Conservation (phyloP, 2,329 filamentous ascomycete genomes). For the Parascedosporium putredinis region DNA sequence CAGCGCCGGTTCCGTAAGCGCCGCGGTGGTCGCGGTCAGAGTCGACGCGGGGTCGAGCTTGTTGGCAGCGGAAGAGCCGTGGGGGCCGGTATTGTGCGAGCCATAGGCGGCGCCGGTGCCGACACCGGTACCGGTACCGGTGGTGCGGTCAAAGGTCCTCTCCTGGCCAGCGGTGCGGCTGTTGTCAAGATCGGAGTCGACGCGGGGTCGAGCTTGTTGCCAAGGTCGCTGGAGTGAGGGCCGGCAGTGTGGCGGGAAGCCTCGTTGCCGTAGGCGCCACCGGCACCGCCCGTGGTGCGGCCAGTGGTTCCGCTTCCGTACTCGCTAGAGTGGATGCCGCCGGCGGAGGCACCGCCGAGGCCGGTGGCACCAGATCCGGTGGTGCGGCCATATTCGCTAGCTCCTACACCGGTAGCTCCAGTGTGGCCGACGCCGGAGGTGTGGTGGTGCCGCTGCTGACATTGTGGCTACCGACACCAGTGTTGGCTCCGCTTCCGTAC, state of each 20-base stretch:
- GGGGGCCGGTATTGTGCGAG: neutral
- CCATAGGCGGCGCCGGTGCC: neutral
- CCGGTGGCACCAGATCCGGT: neutral
- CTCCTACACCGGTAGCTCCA: neutral
- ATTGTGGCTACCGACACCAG: neutral
- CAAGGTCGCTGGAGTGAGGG: constrained; percentile 37
- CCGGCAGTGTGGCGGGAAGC: constrained; percentile 25
- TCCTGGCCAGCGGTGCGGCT: constrained; percentile 43
- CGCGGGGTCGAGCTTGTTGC: constrained; percentile 46
- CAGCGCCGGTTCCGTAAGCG: neutral
- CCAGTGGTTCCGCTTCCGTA: constrained; percentile 14
- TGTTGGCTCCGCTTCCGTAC: constrained; percentile 1
- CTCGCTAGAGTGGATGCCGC: constrained; percentile 10
- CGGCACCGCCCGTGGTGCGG: constrained; percentile 12
- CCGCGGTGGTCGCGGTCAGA: neutral
- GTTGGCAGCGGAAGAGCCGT: neutral
- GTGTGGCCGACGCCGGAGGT: constrained; percentile 11
- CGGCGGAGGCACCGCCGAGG: neutral
- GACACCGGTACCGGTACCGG: neutral
- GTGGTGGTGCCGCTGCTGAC: neutral
- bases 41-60: neutral
- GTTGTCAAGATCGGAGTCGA: constrained; percentile 45
- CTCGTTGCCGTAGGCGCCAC: constrained; percentile 14
- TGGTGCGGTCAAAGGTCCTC: constrained; percentile 24
- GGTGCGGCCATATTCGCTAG: neutral